These are phyloP conservation scores for Furcasterigmium sp. DNA, from an alignment of 2,329 filamentous ascomycete species.

Conservation along the genomic window DNA sequence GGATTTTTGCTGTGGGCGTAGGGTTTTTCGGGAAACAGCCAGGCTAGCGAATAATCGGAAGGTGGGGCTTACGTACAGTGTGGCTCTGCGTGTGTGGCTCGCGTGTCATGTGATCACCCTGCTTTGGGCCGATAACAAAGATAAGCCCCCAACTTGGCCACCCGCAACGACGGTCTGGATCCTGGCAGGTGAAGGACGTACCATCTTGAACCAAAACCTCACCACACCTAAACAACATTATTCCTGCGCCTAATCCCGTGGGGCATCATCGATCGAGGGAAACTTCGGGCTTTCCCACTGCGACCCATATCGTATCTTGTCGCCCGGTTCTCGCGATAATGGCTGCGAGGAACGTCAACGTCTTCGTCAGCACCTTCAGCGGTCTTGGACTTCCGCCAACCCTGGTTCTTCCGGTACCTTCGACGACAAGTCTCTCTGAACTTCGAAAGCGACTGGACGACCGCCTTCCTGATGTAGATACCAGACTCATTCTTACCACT, in stretches of 20 bases:
- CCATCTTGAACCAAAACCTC: too few species aligned
- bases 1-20: slow-evolving; percentile 39
- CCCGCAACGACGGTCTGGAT: too few species aligned
- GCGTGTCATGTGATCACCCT: background rate
- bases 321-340: slow-evolving; percentile 34
- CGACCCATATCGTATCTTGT: too few species aligned
- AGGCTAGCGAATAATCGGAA: background rate
- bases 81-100: background rate
- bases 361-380: slow-evolving; percentile 79
- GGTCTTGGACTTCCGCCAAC: slow-evolving; percentile 81
- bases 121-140: too few species aligned
- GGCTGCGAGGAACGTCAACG: slow-evolving; percentile 60
- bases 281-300: too few species aligned
- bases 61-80: background rate
- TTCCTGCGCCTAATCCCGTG: too few species aligned
- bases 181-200: too few species aligned
- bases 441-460: slow-evolving; percentile 59
- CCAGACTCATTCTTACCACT: slow-evolving; percentile 74
- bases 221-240: too few species aligned
- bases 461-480: slow-evolving; percentile 52
- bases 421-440: slow-evolving; percentile 60
- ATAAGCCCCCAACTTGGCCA: too few species aligned
- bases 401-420: slow-evolving; percentile 66
- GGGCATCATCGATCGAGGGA: too few species aligned
- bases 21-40: background rate